These are phyloP conservation scores for Zychaea mexicana DNA, from an alignment of 371 early-diverging fungal genomes.

Conservation along the genomic window DNA sequence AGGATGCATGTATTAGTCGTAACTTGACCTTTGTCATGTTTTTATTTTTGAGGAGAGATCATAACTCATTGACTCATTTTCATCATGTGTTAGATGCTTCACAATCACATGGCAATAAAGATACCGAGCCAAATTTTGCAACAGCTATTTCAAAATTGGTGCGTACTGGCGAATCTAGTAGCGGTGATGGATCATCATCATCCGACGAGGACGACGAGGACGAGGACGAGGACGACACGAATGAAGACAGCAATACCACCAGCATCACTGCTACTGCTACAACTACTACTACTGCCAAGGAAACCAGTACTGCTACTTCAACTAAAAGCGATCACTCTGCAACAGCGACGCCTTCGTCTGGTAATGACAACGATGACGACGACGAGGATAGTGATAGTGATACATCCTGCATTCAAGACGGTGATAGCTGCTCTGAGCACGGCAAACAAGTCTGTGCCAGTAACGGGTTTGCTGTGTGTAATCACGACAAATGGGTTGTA, in stretches of 20 bases:
- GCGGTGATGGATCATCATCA: background rate
- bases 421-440: conserved; percentile 10
- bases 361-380: background rate
- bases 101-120: conserved; percentile 40
- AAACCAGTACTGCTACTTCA: conserved; percentile 3
- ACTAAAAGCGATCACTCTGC: background rate
- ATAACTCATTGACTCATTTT: too few species aligned
- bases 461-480: conserved; percentile 20
- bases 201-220: background rate
- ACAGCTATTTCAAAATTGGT: conserved; percentile 31
- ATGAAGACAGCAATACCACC: background rate
- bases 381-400: background rate
- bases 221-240: background rate
- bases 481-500: conserved; percentile 27
- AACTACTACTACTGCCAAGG: background rate
- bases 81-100: conserved; percentile 32
- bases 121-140: conserved; percentile 33
- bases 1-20: too few species aligned
- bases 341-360: background rate
- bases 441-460: conserved; percentile 14
- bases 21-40: too few species aligned
- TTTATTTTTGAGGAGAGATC: too few species aligned
- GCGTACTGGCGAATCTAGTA: conserved; percentile 6
- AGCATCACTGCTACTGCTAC: background rate
- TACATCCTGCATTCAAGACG: conserved; percentile 6